These are phyloP conservation scores for Cucurbita moschata DNA, from an alignment of 306 rosid genomes.

Conservation along the genomic window DNA sequence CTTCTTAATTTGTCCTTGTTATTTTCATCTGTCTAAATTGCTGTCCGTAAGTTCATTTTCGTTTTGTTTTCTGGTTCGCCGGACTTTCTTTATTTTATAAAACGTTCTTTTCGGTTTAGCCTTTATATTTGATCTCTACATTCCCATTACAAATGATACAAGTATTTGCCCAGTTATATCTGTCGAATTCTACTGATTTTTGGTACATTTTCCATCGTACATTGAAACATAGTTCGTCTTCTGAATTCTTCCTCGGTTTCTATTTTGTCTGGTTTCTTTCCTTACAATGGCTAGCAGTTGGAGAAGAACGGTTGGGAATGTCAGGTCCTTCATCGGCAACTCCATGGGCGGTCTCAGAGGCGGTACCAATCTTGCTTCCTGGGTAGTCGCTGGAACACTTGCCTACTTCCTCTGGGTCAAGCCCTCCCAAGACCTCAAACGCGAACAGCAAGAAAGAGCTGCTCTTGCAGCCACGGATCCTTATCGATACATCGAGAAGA, in stretches of 20 bases:
- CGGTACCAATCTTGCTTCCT: slow-evolving; percentile 63
- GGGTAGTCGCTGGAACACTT: slow-evolving; percentile 89
- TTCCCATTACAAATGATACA: background rate
- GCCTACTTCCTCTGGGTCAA: slow-evolving; percentile 93
- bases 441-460: slow-evolving; percentile 63
- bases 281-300: slow-evolving; percentile 41
- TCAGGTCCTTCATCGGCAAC: slow-evolving; percentile 59
- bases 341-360: slow-evolving; percentile 80
- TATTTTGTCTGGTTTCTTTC: background rate
- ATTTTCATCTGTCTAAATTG: background rate
- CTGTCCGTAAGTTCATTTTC: background rate
- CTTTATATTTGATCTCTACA: background rate
- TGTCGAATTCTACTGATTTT: background rate
- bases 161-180: background rate
- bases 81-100: background rate
- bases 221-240: background rate
- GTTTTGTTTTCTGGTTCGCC: background rate
- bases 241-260: background rate
- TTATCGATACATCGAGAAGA: slow-evolving; percentile 52
- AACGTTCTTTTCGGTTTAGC: background rate
- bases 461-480: slow-evolving; percentile 60
- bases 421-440: slow-evolving; percentile 75
- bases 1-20: background rate
- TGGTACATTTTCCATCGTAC: background rate
- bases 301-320: slow-evolving; percentile 66